A percentile compares a stretch with the other conserved stretches of the same genome.
phyloP scores from a whole-genome alignment of 495 filamentous ascomycete species.

The Schizothecium vesticola region DNA sequence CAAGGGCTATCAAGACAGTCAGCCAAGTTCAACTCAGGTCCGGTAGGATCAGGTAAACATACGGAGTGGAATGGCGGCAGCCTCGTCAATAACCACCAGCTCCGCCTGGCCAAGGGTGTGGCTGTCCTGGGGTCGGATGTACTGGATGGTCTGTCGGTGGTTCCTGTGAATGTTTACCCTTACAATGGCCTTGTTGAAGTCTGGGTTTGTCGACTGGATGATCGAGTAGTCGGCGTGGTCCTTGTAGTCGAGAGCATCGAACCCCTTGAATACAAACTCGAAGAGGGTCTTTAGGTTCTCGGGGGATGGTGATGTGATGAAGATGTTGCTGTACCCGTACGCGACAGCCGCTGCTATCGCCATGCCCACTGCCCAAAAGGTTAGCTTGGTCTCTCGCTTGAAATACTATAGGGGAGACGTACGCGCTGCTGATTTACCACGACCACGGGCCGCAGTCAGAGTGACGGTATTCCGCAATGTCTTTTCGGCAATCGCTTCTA shows the following conservation, averaged over 20 bases:
- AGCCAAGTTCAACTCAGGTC: neutral
- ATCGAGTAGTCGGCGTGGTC: constrained; percentile 98
- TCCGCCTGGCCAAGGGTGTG: constrained; percentile 95
- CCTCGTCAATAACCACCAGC: constrained; percentile 94
- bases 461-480: constrained; percentile 89
- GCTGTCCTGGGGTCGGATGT: constrained; percentile 92
- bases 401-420: neutral
- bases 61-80: constrained; percentile 87
- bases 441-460: constrained; percentile 87
- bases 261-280: constrained; percentile 97
- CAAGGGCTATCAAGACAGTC: constrained; percentile 47
- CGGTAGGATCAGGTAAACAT: neutral
- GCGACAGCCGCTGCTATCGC: constrained; percentile 91
- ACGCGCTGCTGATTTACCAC: constrained; percentile 87
- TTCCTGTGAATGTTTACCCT: constrained; percentile 92
- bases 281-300: constrained; percentile 99
- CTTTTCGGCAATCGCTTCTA: constrained; percentile 95
- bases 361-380: constrained; percentile 57
- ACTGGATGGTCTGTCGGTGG: constrained; percentile 97
- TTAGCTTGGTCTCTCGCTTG: neutral
- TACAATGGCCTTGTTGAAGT: constrained; percentile 98
- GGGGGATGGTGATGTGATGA: constrained; percentile 96
- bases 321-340: constrained; percentile 97
- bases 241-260: constrained; percentile 85
- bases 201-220: constrained; percentile 95